These are phyloP conservation scores for Funneliformis geosporum DNA, from an alignment of 192 early-diverging fungal species.

Conservation along the genomic window DNA sequence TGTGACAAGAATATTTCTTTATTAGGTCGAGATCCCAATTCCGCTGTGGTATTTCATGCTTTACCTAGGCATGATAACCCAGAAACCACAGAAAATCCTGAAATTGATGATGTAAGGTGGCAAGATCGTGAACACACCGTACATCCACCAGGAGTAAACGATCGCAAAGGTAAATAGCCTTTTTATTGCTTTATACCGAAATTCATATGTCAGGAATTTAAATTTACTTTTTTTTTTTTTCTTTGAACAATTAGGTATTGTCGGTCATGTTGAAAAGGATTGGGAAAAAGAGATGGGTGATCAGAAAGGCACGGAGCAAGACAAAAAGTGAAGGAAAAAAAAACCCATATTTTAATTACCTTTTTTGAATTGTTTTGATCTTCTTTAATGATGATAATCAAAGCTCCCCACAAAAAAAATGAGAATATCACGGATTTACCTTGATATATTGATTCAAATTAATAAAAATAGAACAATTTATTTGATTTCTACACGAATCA, in stretches of 20 bases:
- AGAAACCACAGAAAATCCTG: neutral
- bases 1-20: neutral
- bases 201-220: no score
- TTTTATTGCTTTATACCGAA: neutral
- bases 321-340: neutral
- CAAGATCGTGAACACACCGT: neutral
- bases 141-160: neutral
- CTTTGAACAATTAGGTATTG: neutral
- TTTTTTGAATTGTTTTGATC: no score
- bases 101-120: neutral
- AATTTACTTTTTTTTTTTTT: neutral
- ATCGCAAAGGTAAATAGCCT: neutral
- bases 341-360: no score
- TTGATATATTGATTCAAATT: no score
- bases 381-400: no score
- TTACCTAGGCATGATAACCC: neutral
- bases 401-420: no score
- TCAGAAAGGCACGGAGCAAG: neutral
- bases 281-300: neutral
- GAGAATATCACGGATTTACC: no score
- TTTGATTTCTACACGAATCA: no score
- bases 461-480: no score
- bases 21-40: neutral
- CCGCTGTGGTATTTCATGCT: neutral
- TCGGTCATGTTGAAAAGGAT: constrained; percentile 1